These are phyloP conservation scores for Kuraishia floccosa DNA, from an alignment of 805 yeast species.

Conservation along the genomic window DNA sequence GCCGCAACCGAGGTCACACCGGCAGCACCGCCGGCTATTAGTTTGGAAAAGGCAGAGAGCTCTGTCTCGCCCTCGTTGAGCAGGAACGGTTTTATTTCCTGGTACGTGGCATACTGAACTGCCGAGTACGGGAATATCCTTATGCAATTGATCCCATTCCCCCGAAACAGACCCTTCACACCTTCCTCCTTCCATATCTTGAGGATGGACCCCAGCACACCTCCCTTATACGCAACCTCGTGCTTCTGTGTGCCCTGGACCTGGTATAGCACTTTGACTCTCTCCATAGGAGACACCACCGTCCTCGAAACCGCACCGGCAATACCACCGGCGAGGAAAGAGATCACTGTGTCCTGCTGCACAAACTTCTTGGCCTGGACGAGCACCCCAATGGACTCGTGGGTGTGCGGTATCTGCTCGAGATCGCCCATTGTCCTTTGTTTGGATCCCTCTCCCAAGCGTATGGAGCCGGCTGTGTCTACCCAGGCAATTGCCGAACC, in stretches of 20 bases:
- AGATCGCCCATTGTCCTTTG: too few species aligned
- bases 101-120: slow-evolving; percentile 83
- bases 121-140: slow-evolving; percentile 92
- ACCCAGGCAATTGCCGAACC: too few species aligned
- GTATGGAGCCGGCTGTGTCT: too few species aligned
- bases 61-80: slow-evolving; percentile 18
- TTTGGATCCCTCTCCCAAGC: too few species aligned
- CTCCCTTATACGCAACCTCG: slow-evolving; percentile 41
- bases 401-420: too few species aligned
- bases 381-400: not conserved
- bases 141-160: slow-evolving; percentile 83
- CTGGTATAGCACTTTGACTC: slow-evolving; percentile 87
- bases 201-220: slow-evolving; percentile 62
- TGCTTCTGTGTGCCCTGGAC: slow-evolving; percentile 54
- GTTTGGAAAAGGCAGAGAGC: slow-evolving; percentile 43
- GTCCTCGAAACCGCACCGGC: slow-evolving; percentile 83
- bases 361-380: not conserved
- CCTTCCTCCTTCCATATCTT: slow-evolving; percentile 89
- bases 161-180: slow-evolving; percentile 79
- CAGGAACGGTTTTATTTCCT: slow-evolving; percentile 35
- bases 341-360: slow-evolving; percentile 43
- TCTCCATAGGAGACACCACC: slow-evolving; percentile 87
- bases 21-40: slow-evolving; percentile 70
- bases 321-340: slow-evolving; percentile 62
- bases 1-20: slow-evolving; percentile 72